Conservation (phyloP, 2,329 filamentous ascomycete species). For the Diaporthe capsici region DNA sequence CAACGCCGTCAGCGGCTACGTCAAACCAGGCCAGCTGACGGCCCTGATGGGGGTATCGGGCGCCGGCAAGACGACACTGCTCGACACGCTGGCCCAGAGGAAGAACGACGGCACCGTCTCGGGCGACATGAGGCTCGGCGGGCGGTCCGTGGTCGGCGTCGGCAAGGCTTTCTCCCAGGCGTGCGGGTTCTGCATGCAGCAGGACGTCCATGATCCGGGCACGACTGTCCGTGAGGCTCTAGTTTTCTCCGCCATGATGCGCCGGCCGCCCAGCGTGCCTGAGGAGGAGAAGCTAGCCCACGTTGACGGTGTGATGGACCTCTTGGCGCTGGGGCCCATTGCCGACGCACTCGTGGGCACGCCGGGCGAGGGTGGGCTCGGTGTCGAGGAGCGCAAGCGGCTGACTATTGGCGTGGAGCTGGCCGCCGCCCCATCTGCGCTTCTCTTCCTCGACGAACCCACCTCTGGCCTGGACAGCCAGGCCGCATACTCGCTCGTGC, state of each 20-base stretch:
- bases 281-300: constrained; percentile 80
- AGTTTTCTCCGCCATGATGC: constrained; percentile 75
- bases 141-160: constrained; percentile 70
- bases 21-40: constrained; percentile 83
- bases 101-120: constrained; percentile 75
- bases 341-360: constrained; percentile 78
- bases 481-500: constrained; percentile 80
- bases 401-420: constrained; percentile 83
- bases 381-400: constrained; percentile 63
- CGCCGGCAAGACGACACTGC: constrained; percentile 87
- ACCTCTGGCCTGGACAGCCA: constrained; percentile 82
- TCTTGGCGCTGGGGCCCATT: constrained; percentile 72
- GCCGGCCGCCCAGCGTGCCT: constrained; percentile 70
- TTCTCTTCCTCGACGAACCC: constrained; percentile 83
- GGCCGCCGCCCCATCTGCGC: constrained; percentile 77
- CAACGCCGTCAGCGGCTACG: constrained; percentile 86
- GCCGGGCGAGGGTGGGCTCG: constrained; percentile 70
- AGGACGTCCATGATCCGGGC: constrained; percentile 77
- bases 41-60: constrained; percentile 85
- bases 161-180: constrained; percentile 75
- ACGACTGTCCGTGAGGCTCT: constrained; percentile 78
- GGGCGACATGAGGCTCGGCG: constrained; percentile 64
- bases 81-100: constrained; percentile 85
- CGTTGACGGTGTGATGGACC: constrained; percentile 82
- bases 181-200: constrained; percentile 76